A percentile compares a stretch with the other conserved stretches of the same genome.
phyloP scores from a whole-genome alignment of 2,329 filamentous ascomycete species.

The Penicillium sp. region DNA sequence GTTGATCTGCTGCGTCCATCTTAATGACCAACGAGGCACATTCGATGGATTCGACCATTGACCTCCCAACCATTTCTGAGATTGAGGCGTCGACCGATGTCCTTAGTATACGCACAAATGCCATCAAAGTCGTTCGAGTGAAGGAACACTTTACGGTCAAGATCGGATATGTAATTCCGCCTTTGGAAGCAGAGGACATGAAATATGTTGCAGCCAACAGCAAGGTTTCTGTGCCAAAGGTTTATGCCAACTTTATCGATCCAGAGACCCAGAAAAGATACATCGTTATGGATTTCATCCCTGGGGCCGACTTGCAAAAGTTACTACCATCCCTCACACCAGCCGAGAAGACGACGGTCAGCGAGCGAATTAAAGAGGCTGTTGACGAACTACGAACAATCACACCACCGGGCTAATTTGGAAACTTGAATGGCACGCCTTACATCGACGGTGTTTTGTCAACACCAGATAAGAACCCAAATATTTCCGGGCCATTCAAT shows the following conservation, averaged over 20 bases:
- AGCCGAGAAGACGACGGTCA: slow-evolving; percentile 12
- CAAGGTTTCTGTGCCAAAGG: slow-evolving; percentile 19
- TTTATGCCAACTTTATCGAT: slow-evolving; percentile 15
- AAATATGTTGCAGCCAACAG: slow-evolving; percentile 19
- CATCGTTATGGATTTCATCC: slow-evolving; percentile 19
- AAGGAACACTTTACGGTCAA: slow-evolving; percentile 23
- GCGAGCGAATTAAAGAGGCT: slow-evolving; percentile 10
- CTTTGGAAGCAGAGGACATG: slow-evolving; percentile 23
- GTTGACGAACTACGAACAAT: slow-evolving; percentile 16
- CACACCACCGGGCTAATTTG: slow-evolving; percentile 15
- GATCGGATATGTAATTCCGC: slow-evolving; percentile 14
- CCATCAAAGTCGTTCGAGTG: slow-evolving; percentile 21
- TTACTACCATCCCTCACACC: slow-evolving; percentile 12
- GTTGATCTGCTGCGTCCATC: not conserved
- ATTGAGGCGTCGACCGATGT: slow-evolving; percentile 21
- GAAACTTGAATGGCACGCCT: slow-evolving; percentile 16
- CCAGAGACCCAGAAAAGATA: slow-evolving; percentile 19
- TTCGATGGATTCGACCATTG: not conserved
- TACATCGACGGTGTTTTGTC: slow-evolving; percentile 20
- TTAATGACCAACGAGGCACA: not conserved
- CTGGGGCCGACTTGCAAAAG: slow-evolving; percentile 15
- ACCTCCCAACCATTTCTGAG: slow-evolving; percentile 18
- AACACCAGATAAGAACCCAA: slow-evolving; percentile 9
- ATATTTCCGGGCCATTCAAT: slow-evolving; percentile 18
- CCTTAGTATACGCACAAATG: slow-evolving; percentile 15